A percentile compares a stretch with the other conserved stretches of the same genome.
Evolutionary conservation across 805 yeast species (phyloP).

Genomic region (Ogataea trehaloabstinens): DNA sequence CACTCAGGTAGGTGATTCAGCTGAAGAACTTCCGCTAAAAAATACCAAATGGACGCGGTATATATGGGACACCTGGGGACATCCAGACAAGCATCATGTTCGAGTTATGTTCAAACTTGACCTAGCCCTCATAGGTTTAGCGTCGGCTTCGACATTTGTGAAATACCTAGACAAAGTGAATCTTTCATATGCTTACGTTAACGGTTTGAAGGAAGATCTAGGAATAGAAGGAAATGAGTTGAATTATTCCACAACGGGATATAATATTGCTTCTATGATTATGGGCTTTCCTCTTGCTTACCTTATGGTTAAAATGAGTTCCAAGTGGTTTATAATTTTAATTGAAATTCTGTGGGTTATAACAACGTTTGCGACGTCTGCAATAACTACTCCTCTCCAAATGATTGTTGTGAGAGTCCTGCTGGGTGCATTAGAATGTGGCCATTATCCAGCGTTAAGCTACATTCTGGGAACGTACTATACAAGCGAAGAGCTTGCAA

Average conservation of each 20-base stretch:
- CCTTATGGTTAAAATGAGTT: conserved; percentile 24
- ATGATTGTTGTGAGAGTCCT: conserved; percentile 31
- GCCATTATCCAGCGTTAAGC: conserved; percentile 2
- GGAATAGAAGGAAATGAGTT: conserved; percentile 4
- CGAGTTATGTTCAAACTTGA: conserved; percentile 1
- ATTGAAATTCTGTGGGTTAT: conserved; percentile 1
- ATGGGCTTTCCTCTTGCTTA: conserved; percentile 56
- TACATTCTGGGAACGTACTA: conserved; percentile 46
- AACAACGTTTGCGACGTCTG: conserved; percentile 1
- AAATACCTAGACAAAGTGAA: conserved; percentile 56
- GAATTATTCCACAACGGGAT: conserved; percentile 1
- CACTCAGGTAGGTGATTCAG: too few relatives aligned
- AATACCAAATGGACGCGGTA: too few relatives aligned
- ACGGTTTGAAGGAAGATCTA: conserved; percentile 56
- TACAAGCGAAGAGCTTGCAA: conserved; percentile 49
- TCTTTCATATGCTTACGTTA: conserved; percentile 53
- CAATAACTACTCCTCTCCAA: conserved; percentile 4
- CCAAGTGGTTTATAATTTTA: conserved; percentile 6
- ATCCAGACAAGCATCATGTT: conserved; percentile 3
- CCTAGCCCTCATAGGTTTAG: conserved; percentile 1
- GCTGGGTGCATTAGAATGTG: conserved; percentile 35
- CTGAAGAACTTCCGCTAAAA: too few relatives aligned
- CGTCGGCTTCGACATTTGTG: conserved; percentile 11
- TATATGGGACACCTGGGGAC: conserved; percentile 9
- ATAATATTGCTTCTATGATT: conserved; percentile 47